Conservation (phyloP, 1,139 yeast species). For the Sugiyamaella sp. region DNA sequence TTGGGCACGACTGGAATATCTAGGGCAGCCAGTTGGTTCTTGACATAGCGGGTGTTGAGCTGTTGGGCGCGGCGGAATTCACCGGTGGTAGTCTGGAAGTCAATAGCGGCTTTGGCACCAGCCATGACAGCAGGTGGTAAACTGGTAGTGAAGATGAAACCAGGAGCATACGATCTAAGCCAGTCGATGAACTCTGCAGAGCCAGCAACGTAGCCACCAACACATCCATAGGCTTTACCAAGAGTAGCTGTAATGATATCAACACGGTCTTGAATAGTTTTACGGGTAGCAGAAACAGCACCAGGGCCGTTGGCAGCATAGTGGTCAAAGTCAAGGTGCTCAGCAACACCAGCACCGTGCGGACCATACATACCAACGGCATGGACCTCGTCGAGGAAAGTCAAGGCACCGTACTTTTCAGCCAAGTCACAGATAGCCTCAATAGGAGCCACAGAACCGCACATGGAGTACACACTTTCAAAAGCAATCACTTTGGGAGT, state of each 20-base stretch:
- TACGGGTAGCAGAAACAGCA: slow-evolving; percentile 37
- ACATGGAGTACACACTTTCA: slow-evolving; percentile 97
- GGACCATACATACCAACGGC: slow-evolving; percentile 99
- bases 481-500: slow-evolving; percentile 95
- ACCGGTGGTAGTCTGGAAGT: slow-evolving; percentile 79
- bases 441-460: slow-evolving; percentile 95
- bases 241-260: slow-evolving; percentile 97
- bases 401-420: slow-evolving; percentile 94
- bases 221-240: slow-evolving; percentile 96
- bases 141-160: slow-evolving; percentile 94
- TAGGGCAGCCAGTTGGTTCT: slow-evolving; percentile 62
- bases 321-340: slow-evolving; percentile 84
- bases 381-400: slow-evolving; percentile 97
- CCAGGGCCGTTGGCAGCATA: slow-evolving; percentile 48
- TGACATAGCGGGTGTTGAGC: slow-evolving; percentile 81
- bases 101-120: slow-evolving; percentile 85
- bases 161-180: slow-evolving; percentile 96
- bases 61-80: slow-evolving; percentile 84
- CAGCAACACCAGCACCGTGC: slow-evolving; percentile 99
- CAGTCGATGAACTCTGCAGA: slow-evolving; percentile 83
- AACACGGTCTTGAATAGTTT: slow-evolving; percentile 82
- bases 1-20: slow-evolving; percentile 97
- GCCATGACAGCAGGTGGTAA: slow-evolving; percentile 99
- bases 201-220: slow-evolving; percentile 97
- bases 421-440: slow-evolving; percentile 93